These are phyloP conservation scores for Aquilaria yunnanensis DNA, from an alignment of 345 rosid genomes.

Conservation along the genomic window DNA sequence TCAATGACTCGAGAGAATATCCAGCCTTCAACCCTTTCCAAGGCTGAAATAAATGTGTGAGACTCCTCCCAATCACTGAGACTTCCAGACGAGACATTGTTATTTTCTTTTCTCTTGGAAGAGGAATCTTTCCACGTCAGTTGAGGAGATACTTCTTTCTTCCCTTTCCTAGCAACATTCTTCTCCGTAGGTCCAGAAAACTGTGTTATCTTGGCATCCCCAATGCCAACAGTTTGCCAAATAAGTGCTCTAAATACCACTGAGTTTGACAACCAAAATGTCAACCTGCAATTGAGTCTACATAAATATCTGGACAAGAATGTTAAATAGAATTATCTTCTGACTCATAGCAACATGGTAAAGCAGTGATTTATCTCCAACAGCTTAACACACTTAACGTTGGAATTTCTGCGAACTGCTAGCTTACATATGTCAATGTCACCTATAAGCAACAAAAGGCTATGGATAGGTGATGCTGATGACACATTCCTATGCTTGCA, in stretches of 20 bases:
- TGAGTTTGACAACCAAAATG: constrained; percentile 91
- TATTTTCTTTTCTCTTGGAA: constrained; percentile 34
- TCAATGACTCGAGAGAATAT: constrained; percentile 78
- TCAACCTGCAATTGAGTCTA: constrained; percentile 47
- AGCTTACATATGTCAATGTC: no score
- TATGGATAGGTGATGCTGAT: neutral
- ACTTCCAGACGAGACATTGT: constrained; percentile 16
- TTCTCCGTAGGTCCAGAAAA: constrained; percentile 30
- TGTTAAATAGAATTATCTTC: constrained; percentile 1
- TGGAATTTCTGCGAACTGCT: no score
- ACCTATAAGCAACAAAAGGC: neutral
- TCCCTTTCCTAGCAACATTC: constrained; percentile 32
- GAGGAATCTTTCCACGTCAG: constrained; percentile 61
- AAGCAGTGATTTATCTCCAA: no score
- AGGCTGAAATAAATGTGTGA: constrained; percentile 42
- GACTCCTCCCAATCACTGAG: constrained; percentile 61
- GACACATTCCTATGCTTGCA: no score
- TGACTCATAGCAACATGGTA: no score
- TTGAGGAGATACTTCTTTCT: constrained; percentile 29
- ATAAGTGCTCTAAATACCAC: constrained; percentile 68
- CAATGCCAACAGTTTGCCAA: constrained; percentile 27
- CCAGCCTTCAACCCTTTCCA: constrained; percentile 92
- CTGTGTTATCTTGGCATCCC: constrained; percentile 26
- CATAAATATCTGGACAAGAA: neutral
- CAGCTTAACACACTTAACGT: no score